Base-by-base conservation (phyloP, 768 basidiomycete species). In the Ramaria sp. region DNA sequence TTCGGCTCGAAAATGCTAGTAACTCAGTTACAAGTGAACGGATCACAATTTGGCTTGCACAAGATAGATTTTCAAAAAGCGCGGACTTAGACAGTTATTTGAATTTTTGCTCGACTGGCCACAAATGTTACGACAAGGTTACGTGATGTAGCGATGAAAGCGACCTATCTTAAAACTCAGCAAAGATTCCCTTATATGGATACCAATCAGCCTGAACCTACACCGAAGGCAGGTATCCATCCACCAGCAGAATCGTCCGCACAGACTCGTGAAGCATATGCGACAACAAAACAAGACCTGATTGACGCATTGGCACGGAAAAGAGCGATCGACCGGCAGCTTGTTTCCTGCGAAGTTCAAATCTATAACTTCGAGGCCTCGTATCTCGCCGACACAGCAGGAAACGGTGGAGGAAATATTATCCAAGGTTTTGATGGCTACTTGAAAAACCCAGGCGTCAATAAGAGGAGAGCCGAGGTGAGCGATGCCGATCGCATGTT, bases 381-480 rank as follows among this genome's bases (percentile, higher is more conserved):
- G 3, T 92, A 91, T 66, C 71, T 92, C 34, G 78, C 80, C 6
- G 89, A 92, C 50, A 90, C 89, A 0, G 78, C 83, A 1, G 72
- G 73, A 0, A 47, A 47, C 47, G 53, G 43, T 30, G 87, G 88
- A 16, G 89, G 89, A 28, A 91, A 92, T 60, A 90, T 92, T 51
- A 84, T 92, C 36, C 84, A 84, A 61, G 89, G 89, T 3, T 91
- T 91, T 59, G 89, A 91, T 52, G 81, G 83, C 39, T 92, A 90
- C 64, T 77, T 91, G 56, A 92, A 91, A 67, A 83, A 83, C 61
- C 84, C 82, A 56, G 77, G 76, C 0, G 72, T 76, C 8, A 79
- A 76, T 6, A 72, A 87, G 61, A 76, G 83, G 63, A 83, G 82
- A 63, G 79, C 83, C 59, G 88, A 91, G 59, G 77, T 88, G 55